These are phyloP conservation scores for Zygoascus flipseniorum DNA, from an alignment of 805 yeast genomes.

Conservation along the genomic window DNA sequence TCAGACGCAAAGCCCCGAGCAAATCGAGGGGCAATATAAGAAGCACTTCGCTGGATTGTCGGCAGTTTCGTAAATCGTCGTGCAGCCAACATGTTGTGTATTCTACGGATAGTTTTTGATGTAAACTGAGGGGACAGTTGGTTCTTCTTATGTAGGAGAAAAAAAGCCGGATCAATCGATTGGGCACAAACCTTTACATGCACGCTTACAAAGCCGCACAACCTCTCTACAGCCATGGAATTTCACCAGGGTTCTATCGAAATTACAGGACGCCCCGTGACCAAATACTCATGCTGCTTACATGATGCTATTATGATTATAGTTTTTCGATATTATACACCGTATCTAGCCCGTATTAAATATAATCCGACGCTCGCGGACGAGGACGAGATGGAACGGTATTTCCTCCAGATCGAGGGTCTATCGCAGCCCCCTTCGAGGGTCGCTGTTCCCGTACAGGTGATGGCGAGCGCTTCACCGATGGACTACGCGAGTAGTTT, in stretches of 20 bases:
- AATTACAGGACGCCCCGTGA: too few relatives aligned
- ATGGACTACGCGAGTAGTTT: neutral
- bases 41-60: neutral
- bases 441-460: neutral
- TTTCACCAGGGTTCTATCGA: neutral
- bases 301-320: too few relatives aligned
- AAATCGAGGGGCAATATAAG: neutral
- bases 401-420: too few relatives aligned
- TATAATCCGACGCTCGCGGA: neutral
- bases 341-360: neutral
- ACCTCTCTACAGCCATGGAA: neutral
- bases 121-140: neutral
- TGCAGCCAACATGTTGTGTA: neutral
- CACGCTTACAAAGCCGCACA: neutral
- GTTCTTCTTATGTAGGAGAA: neutral
- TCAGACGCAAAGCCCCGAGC: conserved; percentile 14
- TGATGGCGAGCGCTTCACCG: neutral
- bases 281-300: too few relatives aligned
- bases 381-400: neutral
- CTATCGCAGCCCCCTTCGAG: too few relatives aligned
- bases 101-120: too few relatives aligned
- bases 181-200: neutral
- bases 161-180: neutral
- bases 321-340: too few relatives aligned
- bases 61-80: neutral